phyloP scores from a whole-genome alignment of 179 eudicot species.

The Silene vulgaris region DNA sequence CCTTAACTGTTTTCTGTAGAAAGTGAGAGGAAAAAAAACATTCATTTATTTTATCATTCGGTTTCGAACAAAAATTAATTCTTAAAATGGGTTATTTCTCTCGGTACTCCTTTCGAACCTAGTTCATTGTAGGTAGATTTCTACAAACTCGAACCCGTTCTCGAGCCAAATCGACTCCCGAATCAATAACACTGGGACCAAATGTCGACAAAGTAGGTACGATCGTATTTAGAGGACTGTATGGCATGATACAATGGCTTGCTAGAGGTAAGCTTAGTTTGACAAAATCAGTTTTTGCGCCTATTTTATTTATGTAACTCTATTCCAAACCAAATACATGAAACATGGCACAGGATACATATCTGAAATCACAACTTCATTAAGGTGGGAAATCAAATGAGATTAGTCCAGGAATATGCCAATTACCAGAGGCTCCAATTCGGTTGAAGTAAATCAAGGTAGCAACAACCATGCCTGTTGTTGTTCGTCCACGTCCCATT shows the following conservation, averaged over 20 bases:
- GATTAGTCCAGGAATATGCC: slow-evolving; percentile 17
- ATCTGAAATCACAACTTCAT: slow-evolving; percentile 1
- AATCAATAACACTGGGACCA: background rate
- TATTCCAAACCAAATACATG: background rate
- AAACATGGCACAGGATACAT: background rate
- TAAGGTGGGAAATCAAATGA: slow-evolving; percentile 17
- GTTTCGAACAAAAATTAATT: too few relatives aligned
- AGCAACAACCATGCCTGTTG: slow-evolving; percentile 99
- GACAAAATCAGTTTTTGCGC: background rate
- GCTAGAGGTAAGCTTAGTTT: background rate
- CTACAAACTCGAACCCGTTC: too few relatives aligned
- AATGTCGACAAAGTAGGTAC: too few relatives aligned
- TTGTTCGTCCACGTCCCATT: slow-evolving; percentile 99
- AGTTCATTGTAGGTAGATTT: too few relatives aligned
- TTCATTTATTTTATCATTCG: too few relatives aligned
- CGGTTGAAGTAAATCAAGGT: slow-evolving; percentile 77
- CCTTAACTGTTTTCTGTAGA: background rate
- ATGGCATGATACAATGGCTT: background rate
- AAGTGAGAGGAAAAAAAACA: too few relatives aligned
- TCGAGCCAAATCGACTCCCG: too few relatives aligned
- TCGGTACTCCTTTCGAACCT: too few relatives aligned
- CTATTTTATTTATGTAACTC: background rate
- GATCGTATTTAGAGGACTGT: background rate
- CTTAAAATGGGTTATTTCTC: too few relatives aligned
- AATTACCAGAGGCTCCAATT: slow-evolving; percentile 85